These are phyloP conservation scores for Sugiyamaella boreocaroliniensis DNA, from an alignment of 805 yeast genomes.

Conservation along the genomic window DNA sequence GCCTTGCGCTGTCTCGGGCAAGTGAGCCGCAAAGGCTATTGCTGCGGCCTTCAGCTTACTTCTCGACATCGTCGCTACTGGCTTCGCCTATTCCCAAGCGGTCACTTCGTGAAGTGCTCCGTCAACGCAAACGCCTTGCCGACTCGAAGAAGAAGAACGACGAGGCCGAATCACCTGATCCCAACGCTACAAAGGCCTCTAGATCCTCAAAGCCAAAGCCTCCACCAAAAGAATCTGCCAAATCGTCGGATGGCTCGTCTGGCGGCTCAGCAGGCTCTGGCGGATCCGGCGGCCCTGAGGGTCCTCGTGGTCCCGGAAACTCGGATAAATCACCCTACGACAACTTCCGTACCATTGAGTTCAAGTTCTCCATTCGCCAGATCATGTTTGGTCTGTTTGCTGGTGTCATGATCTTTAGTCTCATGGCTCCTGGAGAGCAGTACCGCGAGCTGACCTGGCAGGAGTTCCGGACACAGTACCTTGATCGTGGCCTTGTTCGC, in stretches of 20 bases:
- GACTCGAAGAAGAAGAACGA: neutral
- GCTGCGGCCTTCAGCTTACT: neutral
- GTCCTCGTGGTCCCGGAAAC: too few relatives aligned
- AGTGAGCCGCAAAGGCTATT: neutral
- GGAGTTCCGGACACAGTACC: conserved; percentile 73
- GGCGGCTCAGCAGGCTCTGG: neutral
- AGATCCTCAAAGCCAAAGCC: too few relatives aligned
- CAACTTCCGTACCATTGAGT: conserved; percentile 10
- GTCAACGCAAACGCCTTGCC: neutral
- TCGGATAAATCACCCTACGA: neutral
- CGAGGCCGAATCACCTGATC: neutral
- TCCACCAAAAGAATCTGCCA: too few relatives aligned
- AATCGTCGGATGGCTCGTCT: neutral
- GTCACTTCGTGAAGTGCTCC: neutral
- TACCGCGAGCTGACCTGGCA: conserved; percentile 52
- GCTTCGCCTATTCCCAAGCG: neutral
- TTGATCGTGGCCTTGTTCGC: conserved; percentile 73
- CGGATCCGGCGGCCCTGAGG: neutral
- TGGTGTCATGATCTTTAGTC: conserved; percentile 8
- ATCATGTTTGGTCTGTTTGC: conserved; percentile 10
- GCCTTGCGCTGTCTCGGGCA: neutral
- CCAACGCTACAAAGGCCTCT: neutral
- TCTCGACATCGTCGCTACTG: neutral
- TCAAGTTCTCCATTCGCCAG: conserved; percentile 9
- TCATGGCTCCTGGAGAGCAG: conserved; percentile 6